Percentiles rank a stretch among this genome's conserved stretches.
Evolutionary conservation across 257 asterid species (phyloP).

Genomic region (Solanum lycopersicoides): DNA sequence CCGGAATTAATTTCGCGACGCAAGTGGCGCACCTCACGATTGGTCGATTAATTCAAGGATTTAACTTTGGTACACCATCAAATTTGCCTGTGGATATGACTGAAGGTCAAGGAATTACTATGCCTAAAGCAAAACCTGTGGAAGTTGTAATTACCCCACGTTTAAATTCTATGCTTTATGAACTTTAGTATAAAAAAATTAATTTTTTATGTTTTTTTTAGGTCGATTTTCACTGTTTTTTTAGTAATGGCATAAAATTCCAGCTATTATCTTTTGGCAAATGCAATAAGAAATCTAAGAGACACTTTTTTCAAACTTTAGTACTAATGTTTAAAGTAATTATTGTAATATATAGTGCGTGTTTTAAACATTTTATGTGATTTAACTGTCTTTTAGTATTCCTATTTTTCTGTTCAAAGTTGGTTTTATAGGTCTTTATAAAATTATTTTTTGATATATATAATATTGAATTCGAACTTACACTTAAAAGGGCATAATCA

Average conservation of each 20-base stretch:
- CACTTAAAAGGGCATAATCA: neutral
- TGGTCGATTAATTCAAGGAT: slow-evolving; percentile 50
- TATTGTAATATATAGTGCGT: neutral
- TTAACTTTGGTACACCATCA: slow-evolving; percentile 3
- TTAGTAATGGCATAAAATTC: neutral
- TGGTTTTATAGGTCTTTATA: neutral
- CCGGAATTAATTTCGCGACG: slow-evolving; percentile 33
- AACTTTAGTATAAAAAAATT: neutral
- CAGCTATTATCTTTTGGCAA: neutral
- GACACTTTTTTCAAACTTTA: neutral
- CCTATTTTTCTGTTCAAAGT: neutral
- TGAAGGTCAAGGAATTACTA: slow-evolving; percentile 33
- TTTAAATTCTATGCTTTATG: slow-evolving; percentile 5
- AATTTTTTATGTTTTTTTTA: neutral
- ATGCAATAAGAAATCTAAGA: neutral
- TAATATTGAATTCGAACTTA: no score
- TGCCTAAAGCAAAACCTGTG: slow-evolving; percentile 32
- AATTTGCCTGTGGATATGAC: slow-evolving; percentile 32
- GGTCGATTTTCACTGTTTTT: neutral
- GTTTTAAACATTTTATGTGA: neutral
- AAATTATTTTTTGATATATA: no score
- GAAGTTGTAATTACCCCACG: slow-evolving; percentile 27
- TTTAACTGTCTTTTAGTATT: neutral
- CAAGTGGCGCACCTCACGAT: slow-evolving; percentile 29
- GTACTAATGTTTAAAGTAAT: neutral